phyloP scores from a whole-genome alignment of 108 stramenopile species.

The Discostella pseudostelligera region DNA sequence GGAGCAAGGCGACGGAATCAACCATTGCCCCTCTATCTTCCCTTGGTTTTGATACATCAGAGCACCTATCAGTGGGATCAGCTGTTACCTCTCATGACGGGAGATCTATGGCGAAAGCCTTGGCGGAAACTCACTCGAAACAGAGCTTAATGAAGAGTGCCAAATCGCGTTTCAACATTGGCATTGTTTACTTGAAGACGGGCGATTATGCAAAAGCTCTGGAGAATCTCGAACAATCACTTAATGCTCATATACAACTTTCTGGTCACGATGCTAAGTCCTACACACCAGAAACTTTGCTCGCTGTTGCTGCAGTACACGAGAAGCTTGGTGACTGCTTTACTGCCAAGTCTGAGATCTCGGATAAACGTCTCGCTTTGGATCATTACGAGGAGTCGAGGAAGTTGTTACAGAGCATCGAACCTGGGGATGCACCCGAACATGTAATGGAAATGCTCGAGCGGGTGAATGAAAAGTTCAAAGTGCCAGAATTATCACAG shows the following conservation, averaged over 20 bases:
- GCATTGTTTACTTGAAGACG: constrained; percentile 43
- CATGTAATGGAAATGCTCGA: constrained; percentile 31
- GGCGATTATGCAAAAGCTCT: constrained; percentile 41
- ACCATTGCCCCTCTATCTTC: background rate
- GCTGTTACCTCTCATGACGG: constrained; percentile 4
- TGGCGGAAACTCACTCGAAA: constrained; percentile 12
- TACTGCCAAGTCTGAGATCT: constrained; percentile 17
- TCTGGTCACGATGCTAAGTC: constrained; percentile 23
- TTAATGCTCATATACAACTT: constrained; percentile 36
- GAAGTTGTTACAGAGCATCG: constrained; percentile 22
- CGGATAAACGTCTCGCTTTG: constrained; percentile 38
- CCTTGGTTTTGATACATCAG: background rate
- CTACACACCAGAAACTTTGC: constrained; percentile 28
- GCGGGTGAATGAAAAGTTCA: constrained; percentile 32
- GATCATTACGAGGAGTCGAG: constrained; percentile 36
- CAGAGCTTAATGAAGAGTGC: constrained; percentile 28
- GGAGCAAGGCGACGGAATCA: background rate
- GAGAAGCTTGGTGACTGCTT: constrained; percentile 46
- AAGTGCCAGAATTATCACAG: constrained; percentile 8
- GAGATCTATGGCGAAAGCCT: background rate
- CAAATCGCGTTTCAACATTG: constrained; percentile 44
- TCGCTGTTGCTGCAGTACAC: constrained; percentile 26
- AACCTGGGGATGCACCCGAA: constrained; percentile 30
- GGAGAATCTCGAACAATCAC: constrained; percentile 42
- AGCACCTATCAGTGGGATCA: constrained; percentile 6